Conservation (phyloP, 129 eudicot genomes). For the Pulicaria dysenterica region DNA sequence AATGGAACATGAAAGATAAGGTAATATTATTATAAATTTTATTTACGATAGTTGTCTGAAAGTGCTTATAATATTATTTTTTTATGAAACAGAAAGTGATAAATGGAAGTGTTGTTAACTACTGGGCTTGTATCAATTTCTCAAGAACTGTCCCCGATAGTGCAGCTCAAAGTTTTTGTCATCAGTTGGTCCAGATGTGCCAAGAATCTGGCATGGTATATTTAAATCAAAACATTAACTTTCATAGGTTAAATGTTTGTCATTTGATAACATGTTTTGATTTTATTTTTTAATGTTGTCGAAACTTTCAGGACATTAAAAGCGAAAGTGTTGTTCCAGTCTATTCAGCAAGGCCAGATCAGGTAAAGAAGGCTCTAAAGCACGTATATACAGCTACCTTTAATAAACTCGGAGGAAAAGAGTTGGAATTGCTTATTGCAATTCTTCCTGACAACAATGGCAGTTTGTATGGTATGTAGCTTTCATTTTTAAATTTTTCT, state of each 20-base stretch:
- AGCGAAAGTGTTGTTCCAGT: slow-evolving; percentile 64
- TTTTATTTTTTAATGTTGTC: background rate
- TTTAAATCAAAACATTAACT: background rate
- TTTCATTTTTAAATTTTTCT: background rate
- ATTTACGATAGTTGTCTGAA: background rate
- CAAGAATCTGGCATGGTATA: slow-evolving; percentile 75
- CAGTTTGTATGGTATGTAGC: slow-evolving; percentile 59
- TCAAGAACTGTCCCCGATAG: slow-evolving; percentile 64
- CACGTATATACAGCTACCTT: slow-evolving; percentile 50
- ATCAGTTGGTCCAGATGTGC: slow-evolving; percentile 69
- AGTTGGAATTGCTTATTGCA: slow-evolving; percentile 70
- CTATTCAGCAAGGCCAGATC: slow-evolving; percentile 67
- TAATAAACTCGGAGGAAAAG: slow-evolving; percentile 58
- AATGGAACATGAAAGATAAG: slow-evolving; percentile 84
- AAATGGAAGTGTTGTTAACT: slow-evolving; percentile 62
- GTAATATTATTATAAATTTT: slow-evolving; percentile 27
- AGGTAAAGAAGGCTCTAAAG: slow-evolving; percentile 67
- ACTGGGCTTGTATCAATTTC: slow-evolving; percentile 82
- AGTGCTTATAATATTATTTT: background rate
- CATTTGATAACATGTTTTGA: background rate
- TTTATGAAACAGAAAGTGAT: slow-evolving; percentile 62
- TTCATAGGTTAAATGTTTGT: background rate
- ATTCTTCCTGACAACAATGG: slow-evolving; percentile 82
- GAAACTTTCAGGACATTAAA: slow-evolving; percentile 55
- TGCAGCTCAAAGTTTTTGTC: slow-evolving; percentile 60